A percentile compares a stretch with the other conserved stretches of the same genome.
These are phyloP conservation scores for Globisporangium orthogonon DNA, from an alignment of 352 stramenopile species.

Conservation along the genomic window DNA sequence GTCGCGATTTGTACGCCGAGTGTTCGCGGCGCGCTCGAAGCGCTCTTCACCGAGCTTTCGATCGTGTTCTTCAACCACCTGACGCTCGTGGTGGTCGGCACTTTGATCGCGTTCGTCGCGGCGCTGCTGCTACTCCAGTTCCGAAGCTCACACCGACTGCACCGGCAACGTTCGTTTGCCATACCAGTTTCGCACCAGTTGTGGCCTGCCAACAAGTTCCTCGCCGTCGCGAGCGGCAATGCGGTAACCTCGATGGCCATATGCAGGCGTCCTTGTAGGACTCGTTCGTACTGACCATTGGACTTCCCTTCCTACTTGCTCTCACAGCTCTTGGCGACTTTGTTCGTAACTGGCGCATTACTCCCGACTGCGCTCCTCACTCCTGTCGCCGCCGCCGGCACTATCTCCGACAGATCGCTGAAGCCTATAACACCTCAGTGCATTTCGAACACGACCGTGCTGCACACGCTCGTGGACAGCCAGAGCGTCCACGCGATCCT, in stretches of 20 bases:
- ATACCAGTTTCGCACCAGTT: background rate
- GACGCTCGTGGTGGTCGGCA: slow-evolving; percentile 24
- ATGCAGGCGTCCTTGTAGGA: too few species aligned
- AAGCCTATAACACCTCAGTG: background rate
- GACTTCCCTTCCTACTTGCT: background rate
- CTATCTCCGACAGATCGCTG: background rate
- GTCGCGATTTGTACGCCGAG: slow-evolving; percentile 45
- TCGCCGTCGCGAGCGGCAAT: slow-evolving; percentile 1
- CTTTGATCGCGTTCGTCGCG: slow-evolving; percentile 11
- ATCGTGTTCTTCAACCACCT: slow-evolving; percentile 63
- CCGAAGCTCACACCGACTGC: background rate
- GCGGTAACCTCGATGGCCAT: background rate
- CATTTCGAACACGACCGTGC: slow-evolving; percentile 15
- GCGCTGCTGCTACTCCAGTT: slow-evolving; percentile 22
- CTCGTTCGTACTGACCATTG: background rate
- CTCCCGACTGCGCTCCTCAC: slow-evolving; percentile 20
- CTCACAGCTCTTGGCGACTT: slow-evolving; percentile 25
- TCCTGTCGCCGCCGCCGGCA: background rate
- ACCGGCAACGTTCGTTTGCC: background rate
- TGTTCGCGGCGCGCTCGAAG: slow-evolving; percentile 48
- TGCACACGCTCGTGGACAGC: slow-evolving; percentile 32
- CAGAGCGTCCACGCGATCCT: slow-evolving; percentile 27
- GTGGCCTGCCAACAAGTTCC: background rate
- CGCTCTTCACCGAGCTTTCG: slow-evolving; percentile 53
- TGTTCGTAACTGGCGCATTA: slow-evolving; percentile 32